Conservation (phyloP, 257 asterid genomes). For the Scutellaria minor region DNA sequence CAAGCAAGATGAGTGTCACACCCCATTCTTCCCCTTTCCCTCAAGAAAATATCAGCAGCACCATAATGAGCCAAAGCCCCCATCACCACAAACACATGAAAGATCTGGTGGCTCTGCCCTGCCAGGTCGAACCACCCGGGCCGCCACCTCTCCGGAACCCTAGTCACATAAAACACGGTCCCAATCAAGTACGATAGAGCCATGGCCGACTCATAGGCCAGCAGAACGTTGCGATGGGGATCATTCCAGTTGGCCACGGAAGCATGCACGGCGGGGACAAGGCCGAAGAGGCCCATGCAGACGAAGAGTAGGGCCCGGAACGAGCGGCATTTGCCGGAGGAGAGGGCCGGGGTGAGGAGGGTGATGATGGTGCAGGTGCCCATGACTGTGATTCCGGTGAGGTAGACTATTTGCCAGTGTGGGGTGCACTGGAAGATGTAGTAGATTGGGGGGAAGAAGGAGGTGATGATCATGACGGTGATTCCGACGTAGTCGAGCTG, state of each 20-base stretch:
- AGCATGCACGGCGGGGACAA: constrained; percentile 81
- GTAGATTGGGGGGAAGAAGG: constrained; percentile 95
- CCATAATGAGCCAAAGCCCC: constrained; percentile 96
- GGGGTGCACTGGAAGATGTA: constrained; percentile 92
- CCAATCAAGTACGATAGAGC: constrained; percentile 73
- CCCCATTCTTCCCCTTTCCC: constrained; percentile 51
- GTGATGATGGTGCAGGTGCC: constrained; percentile 69
- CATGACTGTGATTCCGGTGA: constrained; percentile 64
- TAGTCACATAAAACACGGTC: constrained; percentile 61
- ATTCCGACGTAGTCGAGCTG: constrained; percentile 91
- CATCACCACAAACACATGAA: constrained; percentile 82
- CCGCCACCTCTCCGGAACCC: constrained; percentile 89
- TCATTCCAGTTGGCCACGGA: constrained; percentile 69
- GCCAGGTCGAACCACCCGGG: constrained; percentile 95
- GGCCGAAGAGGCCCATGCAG: constrained; percentile 82
- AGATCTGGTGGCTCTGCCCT: constrained; percentile 95
- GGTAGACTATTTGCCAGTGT: constrained; percentile 83
- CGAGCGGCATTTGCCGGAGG: constrained; percentile 65
- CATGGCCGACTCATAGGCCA: constrained; percentile 74
- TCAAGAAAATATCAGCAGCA: constrained; percentile 74
- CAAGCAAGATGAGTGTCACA: constrained; percentile 37
- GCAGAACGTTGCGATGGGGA: constrained; percentile 59
- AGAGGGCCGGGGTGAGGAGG: constrained; percentile 68
- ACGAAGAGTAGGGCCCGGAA: constrained; percentile 71
- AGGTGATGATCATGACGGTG: constrained; percentile 88